Evolutionary conservation across 2,329 filamentous ascomycete genomes (phyloP).

Genomic region (Colletotrichum camelliae): DNA sequence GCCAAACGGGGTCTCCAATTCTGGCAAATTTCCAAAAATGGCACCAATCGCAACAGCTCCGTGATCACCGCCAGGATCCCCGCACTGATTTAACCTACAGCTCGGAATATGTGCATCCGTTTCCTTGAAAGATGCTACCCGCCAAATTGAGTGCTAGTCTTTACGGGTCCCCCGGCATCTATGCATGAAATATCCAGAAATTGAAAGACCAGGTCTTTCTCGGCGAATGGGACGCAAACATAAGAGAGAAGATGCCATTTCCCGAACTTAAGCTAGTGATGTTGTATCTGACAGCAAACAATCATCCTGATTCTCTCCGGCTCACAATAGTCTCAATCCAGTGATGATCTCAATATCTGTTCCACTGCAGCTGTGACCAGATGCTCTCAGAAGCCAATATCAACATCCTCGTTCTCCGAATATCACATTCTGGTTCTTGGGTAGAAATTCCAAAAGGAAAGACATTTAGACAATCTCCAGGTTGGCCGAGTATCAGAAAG

Average conservation of each 20-base stretch:
- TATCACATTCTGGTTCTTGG: accelerated
- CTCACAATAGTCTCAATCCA: background rate
- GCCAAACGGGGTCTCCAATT: background rate
- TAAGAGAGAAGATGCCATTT: background rate
- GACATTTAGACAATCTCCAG: background rate
- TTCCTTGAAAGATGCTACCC: background rate
- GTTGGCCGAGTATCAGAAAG: background rate
- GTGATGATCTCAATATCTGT: background rate
- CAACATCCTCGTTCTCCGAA: background rate
- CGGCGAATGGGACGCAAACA: background rate
- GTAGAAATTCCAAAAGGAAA: background rate
- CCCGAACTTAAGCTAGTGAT: background rate
- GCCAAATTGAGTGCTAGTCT: background rate
- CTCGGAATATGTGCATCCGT: slow-evolving; percentile 12
- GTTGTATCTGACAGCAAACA: background rate
- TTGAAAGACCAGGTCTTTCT: no score
- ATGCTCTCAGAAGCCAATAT: background rate
- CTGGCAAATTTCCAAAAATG: background rate
- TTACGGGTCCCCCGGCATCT: background rate
- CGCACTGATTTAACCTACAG: background rate
- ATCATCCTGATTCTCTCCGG: background rate
- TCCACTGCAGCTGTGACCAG: background rate
- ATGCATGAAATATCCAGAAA: background rate
- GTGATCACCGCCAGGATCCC: background rate
- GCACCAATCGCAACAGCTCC: slow-evolving; percentile 7